Evolutionary conservation across 2,329 filamentous ascomycete species (phyloP), one percentile per base, ranked within the genome.

Genomic region (Cytospora piceae): DNA sequence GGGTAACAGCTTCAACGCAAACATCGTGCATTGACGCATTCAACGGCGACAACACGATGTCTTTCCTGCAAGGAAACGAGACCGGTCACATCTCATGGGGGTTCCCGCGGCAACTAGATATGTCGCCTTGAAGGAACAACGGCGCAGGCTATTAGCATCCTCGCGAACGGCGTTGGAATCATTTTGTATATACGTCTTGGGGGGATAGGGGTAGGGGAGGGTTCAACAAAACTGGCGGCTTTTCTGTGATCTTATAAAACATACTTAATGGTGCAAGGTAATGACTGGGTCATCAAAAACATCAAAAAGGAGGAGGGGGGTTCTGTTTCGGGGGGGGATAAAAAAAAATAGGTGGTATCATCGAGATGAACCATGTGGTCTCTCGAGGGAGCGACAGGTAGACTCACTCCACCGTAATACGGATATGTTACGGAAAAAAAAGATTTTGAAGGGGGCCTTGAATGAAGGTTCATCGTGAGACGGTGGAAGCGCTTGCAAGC

Each of bases 141-240:
- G 22, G 29, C 15, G 15, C 34, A 42, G 32, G 22, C 20, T 20
- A 24, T 46, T 15, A 39, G 15, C 42, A 58, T 63, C 29, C 57
- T 63, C 24, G 61, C 61, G 61, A 20, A 49, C 46, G 61, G 61
- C 61, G 61, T 63, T 63, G 22, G 20, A n/a, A 29, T 34, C 7
- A 24, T 49, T 49, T 4, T 57, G 55, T 27, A 57, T 31, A 57
- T 56, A 39, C 29, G 34, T 34, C 55, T 39, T 34, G 32, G 37
- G 32, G 51, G 51, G 22, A 7, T 3, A 20, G 46, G 46, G 46
- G 46, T 2, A 5, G 12, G 15, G 24, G 11, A 31, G 2, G 24
- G 24, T 54, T 31, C 27, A 49, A 59, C n/a, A 27, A 59, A 59
- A 51, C 42, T 20, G 49, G 46, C 29, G 22, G 58, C 29, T 46